A percentile compares a stretch with the other conserved stretches of the same genome.
Conservation (phyloP, 2,329 filamentous ascomycete genomes). For the Myriosclerotinia duriaeana region DNA sequence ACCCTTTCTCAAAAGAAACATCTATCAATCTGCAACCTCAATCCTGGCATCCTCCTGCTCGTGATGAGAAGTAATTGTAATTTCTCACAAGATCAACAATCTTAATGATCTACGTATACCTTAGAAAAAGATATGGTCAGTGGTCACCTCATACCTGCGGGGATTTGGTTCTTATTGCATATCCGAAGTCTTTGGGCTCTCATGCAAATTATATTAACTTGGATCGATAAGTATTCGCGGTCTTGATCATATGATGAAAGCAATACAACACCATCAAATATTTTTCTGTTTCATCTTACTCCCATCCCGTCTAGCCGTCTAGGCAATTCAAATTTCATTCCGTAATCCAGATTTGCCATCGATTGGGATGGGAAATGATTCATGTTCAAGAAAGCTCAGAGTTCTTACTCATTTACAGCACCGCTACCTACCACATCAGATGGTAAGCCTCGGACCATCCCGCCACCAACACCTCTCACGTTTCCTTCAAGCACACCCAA, state of each 20-base stretch:
- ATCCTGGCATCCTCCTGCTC: background rate
- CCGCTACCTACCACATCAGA: constrained; percentile 26
- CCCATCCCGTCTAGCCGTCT: background rate
- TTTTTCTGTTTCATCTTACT: background rate
- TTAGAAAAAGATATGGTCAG: background rate
- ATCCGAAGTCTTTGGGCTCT: background rate
- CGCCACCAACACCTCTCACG: constrained; percentile 35
- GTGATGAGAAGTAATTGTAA: background rate
- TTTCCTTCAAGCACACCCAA: constrained; percentile 36
- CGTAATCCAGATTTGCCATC: background rate
- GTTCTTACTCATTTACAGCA: constrained; percentile 29
- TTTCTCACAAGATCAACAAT: background rate
- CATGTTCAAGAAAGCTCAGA: constrained; percentile 1
- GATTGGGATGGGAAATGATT: background rate
- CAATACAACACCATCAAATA: background rate
- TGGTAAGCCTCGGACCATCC: constrained; percentile 32
- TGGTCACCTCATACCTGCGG: background rate
- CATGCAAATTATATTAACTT: background rate
- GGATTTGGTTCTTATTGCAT: background rate
- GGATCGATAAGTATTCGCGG: background rate
- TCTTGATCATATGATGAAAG: background rate
- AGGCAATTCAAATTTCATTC: background rate
- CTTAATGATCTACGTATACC: background rate
- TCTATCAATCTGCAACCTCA: background rate
- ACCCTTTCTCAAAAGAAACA: background rate